A percentile compares a stretch with the other conserved stretches of the same genome.
Conservation (phyloP, 495 filamentous ascomycete genomes). For the Podospora bellae-mahoneyi region DNA sequence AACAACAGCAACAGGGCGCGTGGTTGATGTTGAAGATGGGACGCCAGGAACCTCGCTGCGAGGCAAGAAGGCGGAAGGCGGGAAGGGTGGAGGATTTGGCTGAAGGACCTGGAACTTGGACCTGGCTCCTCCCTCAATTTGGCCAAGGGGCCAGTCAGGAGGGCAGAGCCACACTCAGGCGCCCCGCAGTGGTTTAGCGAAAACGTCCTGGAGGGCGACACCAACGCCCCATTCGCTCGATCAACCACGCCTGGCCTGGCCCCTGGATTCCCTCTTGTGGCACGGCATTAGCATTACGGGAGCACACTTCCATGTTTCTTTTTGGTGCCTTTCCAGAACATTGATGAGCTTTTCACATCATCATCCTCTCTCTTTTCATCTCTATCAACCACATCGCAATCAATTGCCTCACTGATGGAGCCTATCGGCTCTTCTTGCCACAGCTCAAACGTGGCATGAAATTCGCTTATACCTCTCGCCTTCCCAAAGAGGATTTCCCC, state of each 20-base stretch:
- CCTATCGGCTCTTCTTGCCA: background rate
- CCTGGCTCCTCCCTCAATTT: slow-evolving; percentile 28
- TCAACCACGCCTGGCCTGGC: slow-evolving; percentile 18
- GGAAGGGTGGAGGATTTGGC: slow-evolving; percentile 22
- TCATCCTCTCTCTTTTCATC: background rate
- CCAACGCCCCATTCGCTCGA: slow-evolving; percentile 26
- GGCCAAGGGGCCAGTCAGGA: slow-evolving; percentile 32
- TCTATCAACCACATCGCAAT: background rate
- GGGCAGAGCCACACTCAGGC: slow-evolving; percentile 26
- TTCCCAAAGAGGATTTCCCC: background rate
- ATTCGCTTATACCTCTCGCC: background rate
- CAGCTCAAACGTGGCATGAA: background rate
- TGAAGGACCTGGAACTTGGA: slow-evolving; percentile 24
- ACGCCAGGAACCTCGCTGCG: background rate
- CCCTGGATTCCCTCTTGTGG: slow-evolving; percentile 20
- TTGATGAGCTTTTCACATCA: background rate
- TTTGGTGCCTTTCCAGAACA: background rate
- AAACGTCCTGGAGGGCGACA: slow-evolving; percentile 29
- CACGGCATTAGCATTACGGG: slow-evolving; percentile 8
- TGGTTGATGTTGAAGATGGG: background rate
- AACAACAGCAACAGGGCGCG: too few species aligned
- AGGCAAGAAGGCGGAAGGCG: background rate
- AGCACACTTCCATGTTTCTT: background rate
- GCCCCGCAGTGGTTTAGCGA: slow-evolving; percentile 30
- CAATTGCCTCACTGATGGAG: background rate